phyloP scores from a whole-genome alignment of 305 asterid genomes.

The Fraxinus platypoda region DNA sequence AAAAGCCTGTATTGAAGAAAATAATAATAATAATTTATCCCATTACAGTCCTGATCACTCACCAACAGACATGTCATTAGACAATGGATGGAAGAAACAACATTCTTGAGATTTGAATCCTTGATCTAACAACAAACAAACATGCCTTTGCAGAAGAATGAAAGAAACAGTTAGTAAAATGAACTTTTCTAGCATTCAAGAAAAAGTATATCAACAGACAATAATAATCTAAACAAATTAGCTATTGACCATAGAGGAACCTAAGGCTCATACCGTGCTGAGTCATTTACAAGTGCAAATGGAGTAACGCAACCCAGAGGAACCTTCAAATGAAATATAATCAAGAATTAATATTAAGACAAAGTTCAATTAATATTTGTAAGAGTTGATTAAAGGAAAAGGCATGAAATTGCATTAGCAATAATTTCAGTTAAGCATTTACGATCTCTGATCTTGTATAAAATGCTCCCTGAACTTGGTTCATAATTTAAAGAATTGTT shows the following conservation, averaged over 20 bases:
- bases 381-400: constrained; percentile 12
- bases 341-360: constrained; percentile 16
- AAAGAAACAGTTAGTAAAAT: constrained; percentile 19
- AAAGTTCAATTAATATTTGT: constrained; percentile 1
- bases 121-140: constrained; percentile 80
- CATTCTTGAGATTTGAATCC: constrained; percentile 61
- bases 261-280: constrained; percentile 61
- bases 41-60: constrained; percentile 23
- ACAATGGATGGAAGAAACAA: constrained; percentile 92
- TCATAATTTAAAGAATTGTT: background rate
- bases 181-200: background rate
- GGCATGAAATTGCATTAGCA: background rate
- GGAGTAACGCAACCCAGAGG: constrained; percentile 95
- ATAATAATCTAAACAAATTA: background rate
- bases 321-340: constrained; percentile 50
- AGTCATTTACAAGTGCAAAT: constrained; percentile 81
- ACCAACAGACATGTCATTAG: constrained; percentile 81
- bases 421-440: background rate
- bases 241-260: background rate
- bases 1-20: background rate
- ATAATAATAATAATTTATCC: background rate
- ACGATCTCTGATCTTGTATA: background rate
- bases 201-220: background rate
- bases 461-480: background rate
- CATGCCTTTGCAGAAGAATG: constrained; percentile 56